Percentiles rank a stretch among this genome's conserved stretches.
These are phyloP conservation scores for Scleromitrula shiraiana DNA, from an alignment of 2,329 filamentous ascomycete genomes.

Conservation along the genomic window DNA sequence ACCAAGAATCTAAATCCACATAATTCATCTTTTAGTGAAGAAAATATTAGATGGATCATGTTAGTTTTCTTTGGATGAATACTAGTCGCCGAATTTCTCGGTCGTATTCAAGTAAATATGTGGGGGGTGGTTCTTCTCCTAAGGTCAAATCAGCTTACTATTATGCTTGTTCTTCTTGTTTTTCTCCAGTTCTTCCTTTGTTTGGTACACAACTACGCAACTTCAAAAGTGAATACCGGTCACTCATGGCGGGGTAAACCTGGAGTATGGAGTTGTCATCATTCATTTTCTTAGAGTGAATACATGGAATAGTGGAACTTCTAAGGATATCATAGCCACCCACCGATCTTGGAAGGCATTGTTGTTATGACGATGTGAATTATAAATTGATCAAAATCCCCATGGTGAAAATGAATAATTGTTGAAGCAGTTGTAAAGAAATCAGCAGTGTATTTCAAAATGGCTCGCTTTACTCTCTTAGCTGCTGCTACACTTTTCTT, in stretches of 20 bases:
- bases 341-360: too few relatives aligned
- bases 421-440: background rate
- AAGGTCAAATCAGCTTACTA: too few relatives aligned
- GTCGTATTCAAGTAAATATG: too few relatives aligned
- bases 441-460: background rate
- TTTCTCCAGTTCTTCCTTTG: background rate
- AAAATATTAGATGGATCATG: too few relatives aligned
- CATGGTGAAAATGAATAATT: background rate
- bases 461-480: background rate
- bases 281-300: too few relatives aligned
- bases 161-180: background rate
- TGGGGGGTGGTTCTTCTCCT: too few relatives aligned
- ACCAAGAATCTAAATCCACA: background rate
- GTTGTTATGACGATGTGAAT: too few relatives aligned
- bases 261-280: background rate
- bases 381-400: background rate
- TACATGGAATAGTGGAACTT: too few relatives aligned
- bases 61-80: background rate
- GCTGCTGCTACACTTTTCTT: slow-evolving; percentile 13
- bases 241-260: background rate
- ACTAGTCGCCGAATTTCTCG: slow-evolving; percentile 12
- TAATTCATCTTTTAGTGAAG: background rate
- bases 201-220: background rate
- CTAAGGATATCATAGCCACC: too few relatives aligned
- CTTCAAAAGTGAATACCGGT: too few relatives aligned